Evolutionary conservation across 371 early-diverging fungal genomes (phyloP), one percentile per base, ranked within the genome.

Genomic region (Saksenaea vasiformis): DNA sequence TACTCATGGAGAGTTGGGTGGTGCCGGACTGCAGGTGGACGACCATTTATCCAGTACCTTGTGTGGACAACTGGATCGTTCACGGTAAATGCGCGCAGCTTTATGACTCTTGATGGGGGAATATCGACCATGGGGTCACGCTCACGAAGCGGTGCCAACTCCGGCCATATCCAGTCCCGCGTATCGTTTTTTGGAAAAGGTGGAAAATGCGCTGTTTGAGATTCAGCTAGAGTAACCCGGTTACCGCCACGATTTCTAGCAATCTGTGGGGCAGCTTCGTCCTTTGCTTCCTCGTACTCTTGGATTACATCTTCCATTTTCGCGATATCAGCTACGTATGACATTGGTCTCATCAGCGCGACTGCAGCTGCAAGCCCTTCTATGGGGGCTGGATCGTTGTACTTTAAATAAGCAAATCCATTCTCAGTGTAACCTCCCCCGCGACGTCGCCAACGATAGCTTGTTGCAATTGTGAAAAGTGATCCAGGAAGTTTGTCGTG

Each of bases 11-110:
- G 37, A 0, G 63, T 47, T 39, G 66, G 43, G 7, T 2, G 24
- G 0, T 39, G 10, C 11, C 61, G 51, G 0, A 4, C 15, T 3
- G 53, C 37, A 10, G 67, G 62, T n/a, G 64, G 10, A 22, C 77
- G 66, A 4, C 68, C 65, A 58, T 77, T 80, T 24, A 80, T 71
- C 22, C 65, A 26, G 28, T 77, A 80, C 5, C 74, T 70, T 1
- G 77, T 67, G 1, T 65, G 61, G 9, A 66, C 70, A 44, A 69
- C 73, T 3, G 39, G 10, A 34, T 57, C 41, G 19, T 60, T 67
- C 1, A 14, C 28, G 3, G 56, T 27, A 3, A 37, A 58, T 0
- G 77, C 53, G 2, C 70, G 56, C 10, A 80, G 37, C 13, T 68
- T 59, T 28, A 80, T 67, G 0, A 67, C 70, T 19, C 76, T 66